phyloP scores from a whole-genome alignment of 2,329 filamentous ascomycete genomes.

The Didymella exigua region DNA sequence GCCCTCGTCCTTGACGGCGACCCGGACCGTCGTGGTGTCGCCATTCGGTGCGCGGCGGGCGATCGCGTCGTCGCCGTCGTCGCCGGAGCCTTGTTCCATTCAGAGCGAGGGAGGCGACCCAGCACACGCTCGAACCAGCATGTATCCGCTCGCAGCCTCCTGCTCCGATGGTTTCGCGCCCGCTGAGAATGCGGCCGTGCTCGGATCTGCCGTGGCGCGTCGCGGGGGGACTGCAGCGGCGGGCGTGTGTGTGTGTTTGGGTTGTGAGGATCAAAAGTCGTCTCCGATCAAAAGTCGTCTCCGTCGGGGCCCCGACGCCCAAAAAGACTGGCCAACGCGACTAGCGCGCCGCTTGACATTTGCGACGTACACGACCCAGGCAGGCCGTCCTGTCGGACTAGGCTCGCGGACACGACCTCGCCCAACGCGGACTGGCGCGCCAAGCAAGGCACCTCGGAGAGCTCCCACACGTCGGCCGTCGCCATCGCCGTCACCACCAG shows the following conservation, averaged over 20 bases:
- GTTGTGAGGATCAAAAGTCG: conserved; percentile 37
- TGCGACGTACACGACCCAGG: too few relatives aligned
- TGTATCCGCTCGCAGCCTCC: conserved; percentile 28
- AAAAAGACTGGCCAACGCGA: conserved; percentile 9
- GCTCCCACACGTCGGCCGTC: conserved; percentile 35
- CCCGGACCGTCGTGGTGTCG: conserved; percentile 19
- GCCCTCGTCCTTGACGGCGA: conserved; percentile 40
- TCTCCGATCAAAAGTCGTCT: conserved; percentile 25
- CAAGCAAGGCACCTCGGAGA: background rate
- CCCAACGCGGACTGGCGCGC: conserved; percentile 21
- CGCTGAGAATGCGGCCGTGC: conserved; percentile 30
- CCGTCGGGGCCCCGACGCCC: background rate
- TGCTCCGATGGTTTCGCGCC: conserved; percentile 3
- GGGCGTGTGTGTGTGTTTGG: conserved; percentile 19
- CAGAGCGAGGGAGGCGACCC: conserved; percentile 41
- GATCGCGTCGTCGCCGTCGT: conserved; percentile 34
- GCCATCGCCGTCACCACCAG: conserved; percentile 26
- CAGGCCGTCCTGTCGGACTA: too few relatives aligned
- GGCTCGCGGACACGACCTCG: too few relatives aligned
- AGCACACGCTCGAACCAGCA: conserved; percentile 38
- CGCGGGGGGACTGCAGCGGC: conserved; percentile 27
- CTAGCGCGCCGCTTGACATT: conserved; percentile 4
- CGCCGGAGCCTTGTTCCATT: conserved; percentile 42
- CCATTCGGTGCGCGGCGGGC: conserved; percentile 20
- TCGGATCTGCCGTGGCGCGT: conserved; percentile 39